These are phyloP conservation scores for Blastosporella zonata DNA, from an alignment of 1,284 basidiomycete genomes.

Conservation along the genomic window DNA sequence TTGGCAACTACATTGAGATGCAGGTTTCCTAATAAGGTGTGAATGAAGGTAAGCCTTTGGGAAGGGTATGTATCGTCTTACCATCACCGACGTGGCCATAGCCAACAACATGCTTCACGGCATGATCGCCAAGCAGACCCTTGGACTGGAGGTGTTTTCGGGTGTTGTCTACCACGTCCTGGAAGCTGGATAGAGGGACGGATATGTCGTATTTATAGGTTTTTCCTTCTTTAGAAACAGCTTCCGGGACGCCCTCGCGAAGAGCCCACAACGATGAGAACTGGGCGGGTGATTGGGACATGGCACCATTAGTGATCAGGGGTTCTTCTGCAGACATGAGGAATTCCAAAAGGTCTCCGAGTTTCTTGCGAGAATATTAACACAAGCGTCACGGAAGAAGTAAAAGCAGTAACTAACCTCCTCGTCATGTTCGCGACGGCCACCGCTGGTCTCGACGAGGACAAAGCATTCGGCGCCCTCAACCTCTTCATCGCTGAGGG, in stretches of 20 bases:
- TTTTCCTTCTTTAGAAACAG: conserved; percentile 91
- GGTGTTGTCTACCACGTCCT: conserved; percentile 84
- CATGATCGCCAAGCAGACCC: conserved; percentile 70
- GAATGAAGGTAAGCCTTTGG: background rate
- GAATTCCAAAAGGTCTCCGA: conserved; percentile 76
- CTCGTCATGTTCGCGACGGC: conserved; percentile 92
- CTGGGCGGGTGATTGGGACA: conserved; percentile 91
- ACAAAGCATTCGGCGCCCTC: conserved; percentile 87
- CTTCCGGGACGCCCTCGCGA: conserved; percentile 93
- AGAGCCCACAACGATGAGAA: conserved; percentile 90
- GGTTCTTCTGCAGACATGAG: conserved; percentile 74
- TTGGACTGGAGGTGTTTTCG: conserved; percentile 71
- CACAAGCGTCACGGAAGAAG: conserved; percentile 6
- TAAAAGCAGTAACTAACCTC: conserved; percentile 57
- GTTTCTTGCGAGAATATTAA: conserved; percentile 66
- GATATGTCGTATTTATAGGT: conserved; percentile 99
- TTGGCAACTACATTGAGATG: conserved; percentile 94
- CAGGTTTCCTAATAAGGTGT: conserved; percentile 68
- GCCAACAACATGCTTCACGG: conserved; percentile 82
- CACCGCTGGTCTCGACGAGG: conserved; percentile 93
- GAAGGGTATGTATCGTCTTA: conserved; percentile 25
- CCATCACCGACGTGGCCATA: conserved; percentile 98
- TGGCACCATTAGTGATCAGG: conserved; percentile 86
- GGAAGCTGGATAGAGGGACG: conserved; percentile 86
- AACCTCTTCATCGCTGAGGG: conserved; percentile 65